Conservation (phyloP, 306 rosid species). For the Betula pendula region DNA sequence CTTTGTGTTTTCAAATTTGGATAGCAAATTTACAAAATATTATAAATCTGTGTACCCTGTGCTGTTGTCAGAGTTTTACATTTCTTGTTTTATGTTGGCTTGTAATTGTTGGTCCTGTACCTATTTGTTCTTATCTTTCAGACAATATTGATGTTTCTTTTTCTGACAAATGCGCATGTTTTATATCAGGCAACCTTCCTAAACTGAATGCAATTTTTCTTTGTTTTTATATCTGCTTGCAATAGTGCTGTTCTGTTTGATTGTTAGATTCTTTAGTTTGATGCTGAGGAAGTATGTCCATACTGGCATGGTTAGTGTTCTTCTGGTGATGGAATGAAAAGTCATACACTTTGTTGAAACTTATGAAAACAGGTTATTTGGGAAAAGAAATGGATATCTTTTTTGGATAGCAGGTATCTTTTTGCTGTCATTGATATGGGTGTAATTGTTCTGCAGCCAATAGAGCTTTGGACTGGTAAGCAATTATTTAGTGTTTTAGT, state of each 20-base stretch:
- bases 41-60: neutral
- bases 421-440: neutral
- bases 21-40: neutral
- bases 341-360: neutral
- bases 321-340: neutral
- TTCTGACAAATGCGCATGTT: neutral
- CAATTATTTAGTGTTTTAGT: constrained; percentile 82
- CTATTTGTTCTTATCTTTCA: neutral
- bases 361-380: neutral
- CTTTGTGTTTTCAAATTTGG: neutral
- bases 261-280: neutral
- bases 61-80: neutral
- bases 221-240: neutral
- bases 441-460: constrained; percentile 62
- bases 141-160: neutral
- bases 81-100: neutral
- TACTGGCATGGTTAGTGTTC: neutral
- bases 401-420: neutral
- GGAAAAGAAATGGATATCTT: neutral
- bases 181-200: neutral
- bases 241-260: neutral
- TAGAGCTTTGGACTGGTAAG: constrained; percentile 98
- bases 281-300: neutral
- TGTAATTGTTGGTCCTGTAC: neutral
- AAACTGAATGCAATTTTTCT: neutral